phyloP scores from a whole-genome alignment of 345 rosid species.

The Lepidium africanum region DNA sequence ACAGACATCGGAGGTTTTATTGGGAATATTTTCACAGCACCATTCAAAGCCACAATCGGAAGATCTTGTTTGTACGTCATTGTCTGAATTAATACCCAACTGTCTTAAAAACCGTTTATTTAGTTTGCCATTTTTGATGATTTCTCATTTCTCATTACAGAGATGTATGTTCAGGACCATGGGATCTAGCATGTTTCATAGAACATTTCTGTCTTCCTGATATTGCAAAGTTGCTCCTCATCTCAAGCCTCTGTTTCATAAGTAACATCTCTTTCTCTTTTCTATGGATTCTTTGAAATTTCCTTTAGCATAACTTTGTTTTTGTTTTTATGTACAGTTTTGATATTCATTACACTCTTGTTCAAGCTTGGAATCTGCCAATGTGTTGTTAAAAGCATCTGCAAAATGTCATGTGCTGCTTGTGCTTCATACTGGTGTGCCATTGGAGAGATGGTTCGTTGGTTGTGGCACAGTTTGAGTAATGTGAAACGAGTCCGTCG shows the following conservation, averaged over 20 bases:
- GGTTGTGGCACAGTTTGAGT: slow-evolving; percentile 41
- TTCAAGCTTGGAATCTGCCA: slow-evolving; percentile 74
- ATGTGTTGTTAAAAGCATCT: slow-evolving; percentile 55
- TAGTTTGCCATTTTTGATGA: background rate
- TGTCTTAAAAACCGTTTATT: background rate
- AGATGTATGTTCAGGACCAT: slow-evolving; percentile 56
- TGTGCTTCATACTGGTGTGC: slow-evolving; percentile 53
- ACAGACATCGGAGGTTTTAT: slow-evolving; percentile 41
- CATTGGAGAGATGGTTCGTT: slow-evolving; percentile 36
- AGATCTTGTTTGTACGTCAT: slow-evolving; percentile 39
- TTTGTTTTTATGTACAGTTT: slow-evolving; percentile 32
- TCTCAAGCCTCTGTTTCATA: slow-evolving; percentile 50
- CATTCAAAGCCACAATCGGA: slow-evolving; percentile 51
- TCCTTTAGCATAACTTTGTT: background rate
- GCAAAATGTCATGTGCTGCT: slow-evolving; percentile 55
- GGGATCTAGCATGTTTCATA: slow-evolving; percentile 68
- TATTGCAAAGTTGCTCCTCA: slow-evolving; percentile 50
- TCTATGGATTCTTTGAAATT: background rate
- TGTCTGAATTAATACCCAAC: background rate
- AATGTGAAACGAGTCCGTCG: slow-evolving; percentile 37
- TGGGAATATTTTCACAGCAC: slow-evolving; percentile 49
- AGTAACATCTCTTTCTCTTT: slow-evolving; percentile 26
- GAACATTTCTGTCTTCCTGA: slow-evolving; percentile 65
- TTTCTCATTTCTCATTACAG: slow-evolving; percentile 22
- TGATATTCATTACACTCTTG: slow-evolving; percentile 56